These are phyloP conservation scores for Schoenoplectus tabernaemontani DNA, from an alignment of 202 grass and related monocot genomes.

Conservation along the genomic window DNA sequence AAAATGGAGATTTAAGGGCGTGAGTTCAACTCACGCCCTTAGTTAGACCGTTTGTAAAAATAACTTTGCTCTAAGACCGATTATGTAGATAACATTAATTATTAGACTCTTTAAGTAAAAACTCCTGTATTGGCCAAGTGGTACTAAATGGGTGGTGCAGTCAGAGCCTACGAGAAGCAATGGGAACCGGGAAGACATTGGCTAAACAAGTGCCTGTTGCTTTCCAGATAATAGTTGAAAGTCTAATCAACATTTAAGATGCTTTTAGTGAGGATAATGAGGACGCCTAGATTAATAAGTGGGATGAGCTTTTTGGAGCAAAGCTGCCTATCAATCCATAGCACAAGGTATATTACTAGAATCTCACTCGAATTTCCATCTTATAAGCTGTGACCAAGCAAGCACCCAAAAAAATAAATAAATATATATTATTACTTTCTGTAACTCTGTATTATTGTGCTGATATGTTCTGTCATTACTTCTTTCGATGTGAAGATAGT, in stretches of 20 bases:
- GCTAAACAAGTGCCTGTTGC: not conserved
- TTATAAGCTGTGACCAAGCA: not conserved
- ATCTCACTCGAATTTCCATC: not conserved
- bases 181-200: not conserved
- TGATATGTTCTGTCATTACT: not conserved
- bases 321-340: not conserved
- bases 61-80: no score
- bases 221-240: not conserved
- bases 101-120: no score
- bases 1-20: no score
- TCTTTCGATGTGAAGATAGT: not conserved
- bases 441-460: not conserved
- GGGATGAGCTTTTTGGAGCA: not conserved
- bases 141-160: not conserved
- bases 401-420: not conserved
- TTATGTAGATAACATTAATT: no score
- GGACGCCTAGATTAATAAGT: constrained; percentile 4
- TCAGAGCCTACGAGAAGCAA: not conserved
- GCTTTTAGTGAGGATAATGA: constrained; percentile 11
- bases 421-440: not conserved
- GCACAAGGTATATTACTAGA: constrained; percentile 1
- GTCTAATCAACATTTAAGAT: not conserved
- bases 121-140: not conserved
- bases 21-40: no score
- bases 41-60: no score